Evolutionary conservation across 495 filamentous ascomycete species (phyloP), one percentile per base, ranked within the genome.

Genomic region (Neurospora tetrasperma): DNA sequence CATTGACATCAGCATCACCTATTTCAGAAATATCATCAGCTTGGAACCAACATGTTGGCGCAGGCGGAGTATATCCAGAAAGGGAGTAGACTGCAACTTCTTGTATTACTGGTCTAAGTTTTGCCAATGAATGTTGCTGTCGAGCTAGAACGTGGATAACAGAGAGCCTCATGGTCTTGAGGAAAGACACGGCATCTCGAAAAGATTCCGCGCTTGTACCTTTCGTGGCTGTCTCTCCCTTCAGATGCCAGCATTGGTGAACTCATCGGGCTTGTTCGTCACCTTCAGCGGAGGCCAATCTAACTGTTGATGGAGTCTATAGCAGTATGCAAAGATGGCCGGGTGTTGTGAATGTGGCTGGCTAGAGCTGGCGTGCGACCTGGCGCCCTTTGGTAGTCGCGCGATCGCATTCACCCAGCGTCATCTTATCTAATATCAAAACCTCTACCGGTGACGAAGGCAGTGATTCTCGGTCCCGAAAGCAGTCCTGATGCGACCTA

Each of bases 381-480:
- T 66, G 54, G 27, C 7, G 27, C 27, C 2, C 54, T 66, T 66
- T 66, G 54, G 18, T 18, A 66, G 14, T 66, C 27, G 27, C 6
- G 27, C 27, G 27, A 12, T 35, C 27, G 23, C 54, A 66, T 66
- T 66, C 16, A 14, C 12, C 54, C 6, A 38, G 14, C 27, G 54
- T 35, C 54, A 66, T 66, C 12, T 27, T 38, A 66, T 66, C 54
- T 66, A 18, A 18, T 5, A 35, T 38, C 27, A 16, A 35, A 27
- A 27, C 54, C 27, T 66, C 54, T 35, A 69, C 73, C 71, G 73
- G 73, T 71, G 69, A 62, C 59, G 38, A 18, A 41, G 41, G 35
- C 12, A 39, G 39, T 11, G 48, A 35, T 48, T 14, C 42, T 69
- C 71, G 59, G 42, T 72, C 54, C 73, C 54, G 70, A 72, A 71